Base-by-base conservation (phyloP, 768 basidiomycete genomes). In the Sarcomyxa edulis region DNA sequence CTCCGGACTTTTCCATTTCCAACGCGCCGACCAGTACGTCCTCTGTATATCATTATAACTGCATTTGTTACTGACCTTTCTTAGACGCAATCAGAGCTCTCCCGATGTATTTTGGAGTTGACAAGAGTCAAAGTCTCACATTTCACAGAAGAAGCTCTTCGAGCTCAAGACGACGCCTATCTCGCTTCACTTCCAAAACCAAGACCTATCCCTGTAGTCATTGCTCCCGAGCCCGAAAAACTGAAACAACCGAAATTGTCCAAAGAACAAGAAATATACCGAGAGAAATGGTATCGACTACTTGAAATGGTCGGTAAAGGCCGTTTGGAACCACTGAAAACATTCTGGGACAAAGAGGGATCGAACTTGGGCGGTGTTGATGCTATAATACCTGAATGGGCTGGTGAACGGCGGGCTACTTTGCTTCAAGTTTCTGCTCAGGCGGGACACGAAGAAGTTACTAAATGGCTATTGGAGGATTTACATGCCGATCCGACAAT, bases 1-100 rank as follows among this genome's bases (percentile, higher is more conserved):
- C 60, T 98, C 21, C 76, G 93, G 30, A 87, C 83, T 0, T 98
- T 95, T 60, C 93, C 94, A 0, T 99, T 99, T 61, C 94, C 93
- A 3, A 99, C 96, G 1, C 81, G 94, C 27, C 74, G 96, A 48
- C 95, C 96, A 10, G 92, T 93, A 60, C 42, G 86, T 68, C 14
- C 25, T 39, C 10, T 20, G 3, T 25, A 29, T 27, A 14, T 35
- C 14, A 15, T 37, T 3, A 27, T 24, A 20, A 35, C 20, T 16
- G 23, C 21, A 26, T 15, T 14, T 14, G 7, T 23, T 25, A 31
- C 10, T 42, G 23, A 23, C 14, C 22, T 32, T 32, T 25, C 20
- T 2, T 45, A 95, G 88, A 99, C 95, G 0, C 86, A 91, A 65
- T 76, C 89, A 2, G 96, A 99, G 59, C 73, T 98, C 15, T 40